Evolutionary conservation across 495 filamentous ascomycete species (phyloP), one percentile per base, ranked within the genome.

Genomic region (Penicillium nucicola): DNA sequence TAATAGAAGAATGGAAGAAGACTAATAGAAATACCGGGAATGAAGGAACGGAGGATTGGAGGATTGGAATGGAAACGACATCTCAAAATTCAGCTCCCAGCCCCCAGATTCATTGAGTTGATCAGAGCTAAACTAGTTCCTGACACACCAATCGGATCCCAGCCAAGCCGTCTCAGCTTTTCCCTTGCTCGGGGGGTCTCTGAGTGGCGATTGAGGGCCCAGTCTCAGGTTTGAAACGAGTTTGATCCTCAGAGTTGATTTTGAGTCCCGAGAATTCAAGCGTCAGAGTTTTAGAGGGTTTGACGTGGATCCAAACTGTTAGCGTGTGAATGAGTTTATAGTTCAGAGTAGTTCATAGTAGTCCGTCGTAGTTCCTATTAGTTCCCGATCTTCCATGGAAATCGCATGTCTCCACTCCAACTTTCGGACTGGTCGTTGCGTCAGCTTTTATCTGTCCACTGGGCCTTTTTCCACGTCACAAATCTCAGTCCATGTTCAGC

Each of bases 111-210:
- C 37, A 23, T 37, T 35, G 31, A 35, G 19, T 19, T 38, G 49
- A 52, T 52, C 49, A 45, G 10, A 9, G 30, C 42, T 32, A 37
- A 20, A 7, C 25, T 31, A 34, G 48, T 62, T 35, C 56, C 52
- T 60, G 55, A 55, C 43, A 50, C 31, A 10, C 56, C 61, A 64
- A 64, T 61, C 58, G 61, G 61, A 56, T 48, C 33, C 57, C 57
- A 48, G 41, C 23, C 9, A 55, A 40, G 40, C 56, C 34, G 54
- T 61, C 55, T 61, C 55, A 57, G 51, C 19, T 55, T 38, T 38
- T 19, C 49, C 60, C 45, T 60, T 28, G 10, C 25, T 28, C 25
- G 7, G 7, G 25, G 25, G 25, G 25, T 28, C 25, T 28, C 25
- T 28, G 25, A 28, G 25, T 28, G 25, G 25, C 25, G 7, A 28